Evolutionary conservation across 164 flowering plant genomes (phyloP), one percentile per base, ranked within the genome.

Genomic region (Magnolia kwangsiensis): DNA sequence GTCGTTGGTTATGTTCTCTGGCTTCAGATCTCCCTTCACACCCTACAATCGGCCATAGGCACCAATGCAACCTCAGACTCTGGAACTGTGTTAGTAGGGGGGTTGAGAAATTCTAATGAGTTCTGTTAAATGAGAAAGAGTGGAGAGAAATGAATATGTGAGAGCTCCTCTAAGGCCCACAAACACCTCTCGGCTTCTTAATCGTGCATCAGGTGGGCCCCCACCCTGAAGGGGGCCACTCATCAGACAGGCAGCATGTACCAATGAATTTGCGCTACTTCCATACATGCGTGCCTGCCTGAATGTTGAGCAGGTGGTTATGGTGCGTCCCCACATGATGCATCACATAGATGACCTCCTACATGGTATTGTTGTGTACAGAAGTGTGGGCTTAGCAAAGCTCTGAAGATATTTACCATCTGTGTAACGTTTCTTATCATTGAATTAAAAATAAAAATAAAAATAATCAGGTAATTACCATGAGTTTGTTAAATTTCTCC

Each of bases 41-140:
- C 98, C 98, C 98, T 95, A 91, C 98, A 95, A 91, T 86, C 89
- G 86, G 97, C 94, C 93, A 92, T 89, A 90, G 82, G 91, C 79
- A 89, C 96, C 96, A 90, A 90, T 81, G 94, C 95, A 95, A 90
- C 87, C 96, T 93, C 96, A 95, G 99, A 91, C 94, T 93, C 97
- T 90, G 85, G 89, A 92, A 91, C 68, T 19, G 81, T 90, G 97
- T 93, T 83, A 95, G 98, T 95, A 87, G 49, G 77, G 49, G 76
- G 75, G 79, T 80, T 81, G 78, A 82, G 51, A 78, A 71, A 82
- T 73, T 76, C 72, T 78, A 75, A 76, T 14, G 50, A 21, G 24
- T 45, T 21, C 72, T 65, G 50, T 23, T 66, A 58, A 75, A 45
- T 67, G 18, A 66, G 21, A 51, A 63, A 45, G 21, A 27, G 8